Conservation (phyloP, 768 basidiomycete genomes). For the Russula sp. region DNA sequence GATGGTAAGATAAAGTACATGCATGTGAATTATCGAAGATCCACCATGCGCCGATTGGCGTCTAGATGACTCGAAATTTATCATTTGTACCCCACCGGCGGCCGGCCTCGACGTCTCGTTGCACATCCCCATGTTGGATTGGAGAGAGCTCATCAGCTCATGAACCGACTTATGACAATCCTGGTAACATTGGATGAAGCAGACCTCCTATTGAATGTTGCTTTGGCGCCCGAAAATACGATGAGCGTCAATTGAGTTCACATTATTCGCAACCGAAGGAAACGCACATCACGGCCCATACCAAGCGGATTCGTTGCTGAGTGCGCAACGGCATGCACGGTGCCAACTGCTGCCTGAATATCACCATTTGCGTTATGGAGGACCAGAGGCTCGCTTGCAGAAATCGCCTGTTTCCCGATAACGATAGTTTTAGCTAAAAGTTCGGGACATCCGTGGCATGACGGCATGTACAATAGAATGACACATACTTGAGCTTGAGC, state of each 20-base stretch:
- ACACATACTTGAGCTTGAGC: neutral
- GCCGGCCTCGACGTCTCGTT: neutral
- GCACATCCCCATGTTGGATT: no score
- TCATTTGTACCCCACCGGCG: no score
- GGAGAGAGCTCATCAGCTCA: neutral
- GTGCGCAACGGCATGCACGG: neutral
- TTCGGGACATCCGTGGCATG: neutral
- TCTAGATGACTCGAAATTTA: neutral
- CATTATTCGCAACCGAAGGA: neutral
- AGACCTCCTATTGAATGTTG: neutral
- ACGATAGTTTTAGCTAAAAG: neutral
- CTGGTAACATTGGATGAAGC: conserved; percentile 17
- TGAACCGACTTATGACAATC: neutral
- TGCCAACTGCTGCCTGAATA: neutral
- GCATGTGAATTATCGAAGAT: neutral
- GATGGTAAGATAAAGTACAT: neutral
- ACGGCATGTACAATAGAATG: neutral
- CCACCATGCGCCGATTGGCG: neutral
- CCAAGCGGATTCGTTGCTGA: no score
- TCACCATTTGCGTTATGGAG: conserved; percentile 1
- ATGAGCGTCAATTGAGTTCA: neutral
- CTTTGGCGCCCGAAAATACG: neutral
- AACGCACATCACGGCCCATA: neutral
- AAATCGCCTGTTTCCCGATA: neutral
- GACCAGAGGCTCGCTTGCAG: neutral